Evolutionary conservation across 2,329 filamentous ascomycete species (phyloP).

Genomic region (Curvularia hawaiiensis): DNA sequence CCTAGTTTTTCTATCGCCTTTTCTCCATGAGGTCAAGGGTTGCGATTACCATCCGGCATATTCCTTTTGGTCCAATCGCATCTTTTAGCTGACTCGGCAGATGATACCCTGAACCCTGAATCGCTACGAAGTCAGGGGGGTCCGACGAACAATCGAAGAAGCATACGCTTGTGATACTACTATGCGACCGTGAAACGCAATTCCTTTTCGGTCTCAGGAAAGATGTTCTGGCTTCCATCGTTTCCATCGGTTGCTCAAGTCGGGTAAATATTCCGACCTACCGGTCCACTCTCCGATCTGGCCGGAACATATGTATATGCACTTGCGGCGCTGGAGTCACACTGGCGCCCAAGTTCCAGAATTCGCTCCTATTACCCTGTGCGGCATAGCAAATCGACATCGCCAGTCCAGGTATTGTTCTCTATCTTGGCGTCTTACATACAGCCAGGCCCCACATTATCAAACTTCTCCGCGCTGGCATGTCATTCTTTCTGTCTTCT

Average conservation of each 20-base stretch:
- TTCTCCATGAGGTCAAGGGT: not conserved
- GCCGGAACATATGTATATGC: constrained; percentile 1
- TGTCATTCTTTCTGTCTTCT: not conserved
- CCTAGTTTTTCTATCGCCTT: not conserved
- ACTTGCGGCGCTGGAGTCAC: not conserved
- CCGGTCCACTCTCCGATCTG: constrained; percentile 8
- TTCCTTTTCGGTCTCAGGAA: not conserved
- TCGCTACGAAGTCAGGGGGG: not conserved
- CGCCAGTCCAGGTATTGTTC: not conserved
- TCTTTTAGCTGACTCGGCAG: constrained; percentile 9
- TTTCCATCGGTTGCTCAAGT: not conserved
- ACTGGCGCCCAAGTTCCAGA: constrained; percentile 1
- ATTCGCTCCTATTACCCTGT: constrained; percentile 12
- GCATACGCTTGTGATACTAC: not conserved
- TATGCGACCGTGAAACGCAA: not conserved
- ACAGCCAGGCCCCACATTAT: not conserved
- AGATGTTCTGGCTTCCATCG: not conserved
- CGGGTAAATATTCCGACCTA: constrained; percentile 11
- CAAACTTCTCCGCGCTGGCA: not conserved
- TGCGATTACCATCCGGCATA: constrained; percentile 3
- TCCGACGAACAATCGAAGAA: not conserved
- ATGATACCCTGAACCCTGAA: constrained; percentile 1
- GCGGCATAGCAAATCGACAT: not conserved
- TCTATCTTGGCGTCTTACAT: constrained; percentile 1
- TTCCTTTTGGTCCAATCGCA: not conserved